Base-by-base conservation (phyloP, 2,329 filamentous ascomycete genomes). In the Aspergillus clavatus region DNA sequence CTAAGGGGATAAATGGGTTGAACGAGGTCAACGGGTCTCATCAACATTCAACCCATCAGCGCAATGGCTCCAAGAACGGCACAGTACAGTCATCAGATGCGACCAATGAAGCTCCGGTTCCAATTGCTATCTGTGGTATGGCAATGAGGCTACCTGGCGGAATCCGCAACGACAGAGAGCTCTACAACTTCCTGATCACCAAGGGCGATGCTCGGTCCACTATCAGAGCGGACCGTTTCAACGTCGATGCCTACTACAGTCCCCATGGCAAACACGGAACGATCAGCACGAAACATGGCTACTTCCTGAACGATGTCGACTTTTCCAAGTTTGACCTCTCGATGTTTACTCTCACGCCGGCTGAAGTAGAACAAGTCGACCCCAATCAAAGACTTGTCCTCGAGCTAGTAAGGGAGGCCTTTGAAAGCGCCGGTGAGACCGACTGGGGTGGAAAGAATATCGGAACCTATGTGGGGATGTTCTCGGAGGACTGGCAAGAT, bases 371-470 rank as follows among this genome's bases (percentile, higher is more conserved):
- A 11, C 28, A 39, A 5, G 29, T 60, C 7, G 67, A 69, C 36
- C 67, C 66, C 0, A 61, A 67, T 33, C 65, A 68, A 39, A 47
- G 59, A 1, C 52, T 56, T 7, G 38, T 67, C 14, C 43, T 68
- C 0, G 66, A 69, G 31, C 57, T 66, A 7, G 48, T 52, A 6
- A 55, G 56, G 14, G 66, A 69, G 42, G 59, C 55, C 16, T 22
- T 69, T 8, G 64, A 68, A 29, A 57, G 55, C 35, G 54, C 57
- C 0, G 60, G 67, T 19, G 28, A 62, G 40, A 47, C 53, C 10
- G 36, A 56, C 12, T 62, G 58, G 55, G 40, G 51, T 8, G 64
- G 69, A 4, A 47, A 51, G 8, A 55, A 62, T n/a, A 60, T 60
- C 3, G 63, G 67, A 0, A 57, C 51, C 42, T 62, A 51, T 35